These are phyloP conservation scores for Hyaloscypha hepaticicola DNA, from an alignment of 495 filamentous ascomycete genomes.

Conservation along the genomic window DNA sequence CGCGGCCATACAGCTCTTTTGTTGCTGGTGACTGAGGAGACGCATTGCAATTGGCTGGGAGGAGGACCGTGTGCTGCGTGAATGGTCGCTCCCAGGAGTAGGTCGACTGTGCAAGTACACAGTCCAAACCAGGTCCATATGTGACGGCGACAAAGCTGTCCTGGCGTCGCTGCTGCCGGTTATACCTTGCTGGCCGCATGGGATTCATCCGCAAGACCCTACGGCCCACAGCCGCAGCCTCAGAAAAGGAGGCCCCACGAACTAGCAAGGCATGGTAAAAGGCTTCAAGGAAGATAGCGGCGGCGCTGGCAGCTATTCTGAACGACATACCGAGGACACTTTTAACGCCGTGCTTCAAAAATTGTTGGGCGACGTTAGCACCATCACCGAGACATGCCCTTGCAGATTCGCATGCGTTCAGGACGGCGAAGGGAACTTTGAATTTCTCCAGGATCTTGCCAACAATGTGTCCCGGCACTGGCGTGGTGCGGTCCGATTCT, in stretches of 20 bases:
- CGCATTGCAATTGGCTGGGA: not conserved
- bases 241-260: not conserved
- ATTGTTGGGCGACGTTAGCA: conserved; percentile 12
- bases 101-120: not conserved
- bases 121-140: not conserved
- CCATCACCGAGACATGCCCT: conserved; percentile 9
- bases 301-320: conserved; percentile 1
- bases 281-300: not conserved
- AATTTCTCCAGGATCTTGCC: conserved; percentile 2
- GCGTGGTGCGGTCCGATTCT: not conserved
- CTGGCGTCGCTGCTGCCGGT: not conserved
- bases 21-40: not conserved
- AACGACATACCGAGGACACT: conserved; percentile 13
- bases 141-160: conserved; percentile 6
- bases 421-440: conserved; percentile 1
- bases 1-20: conserved; percentile 4
- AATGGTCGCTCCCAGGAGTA: not conserved
- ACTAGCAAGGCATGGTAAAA: conserved; percentile 12
- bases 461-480: not conserved
- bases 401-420: not conserved
- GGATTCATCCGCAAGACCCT: not conserved
- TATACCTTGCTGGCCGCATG: conserved; percentile 4
- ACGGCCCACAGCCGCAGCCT: conserved; percentile 5
- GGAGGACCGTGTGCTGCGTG: not conserved
- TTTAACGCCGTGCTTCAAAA: conserved; percentile 4